Conservation (phyloP, 2,329 filamentous ascomycete species). For the Penicillium sp. region DNA sequence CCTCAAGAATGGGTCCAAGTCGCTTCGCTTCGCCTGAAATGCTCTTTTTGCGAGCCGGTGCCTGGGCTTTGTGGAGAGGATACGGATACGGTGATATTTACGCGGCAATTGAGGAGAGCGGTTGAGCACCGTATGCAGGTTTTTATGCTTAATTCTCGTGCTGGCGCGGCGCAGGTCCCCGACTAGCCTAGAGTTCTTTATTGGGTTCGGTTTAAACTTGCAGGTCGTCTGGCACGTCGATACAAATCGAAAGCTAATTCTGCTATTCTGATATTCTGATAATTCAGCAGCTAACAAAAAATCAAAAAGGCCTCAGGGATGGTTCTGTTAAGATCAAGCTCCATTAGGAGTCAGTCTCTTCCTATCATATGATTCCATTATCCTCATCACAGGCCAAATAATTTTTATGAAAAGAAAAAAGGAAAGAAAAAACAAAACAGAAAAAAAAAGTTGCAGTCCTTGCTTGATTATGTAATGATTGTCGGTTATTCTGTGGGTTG, state of each 20-base stretch:
- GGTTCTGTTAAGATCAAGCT: slow-evolving; percentile 43
- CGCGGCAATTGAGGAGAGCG: neutral
- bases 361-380: slow-evolving; percentile 47
- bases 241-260: neutral
- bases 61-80: neutral
- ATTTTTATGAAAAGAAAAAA: slow-evolving; percentile 19
- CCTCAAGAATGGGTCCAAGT: neutral
- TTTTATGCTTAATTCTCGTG: neutral
- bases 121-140: neutral
- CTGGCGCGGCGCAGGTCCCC: neutral
- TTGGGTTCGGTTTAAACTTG: neutral
- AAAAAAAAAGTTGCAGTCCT: slow-evolving; percentile 15
- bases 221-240: neutral
- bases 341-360: slow-evolving; percentile 49
- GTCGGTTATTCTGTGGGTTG: neutral
- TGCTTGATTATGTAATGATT: slow-evolving; percentile 16
- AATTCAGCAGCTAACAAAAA: neutral
- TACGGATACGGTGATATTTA: neutral
- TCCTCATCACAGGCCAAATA: slow-evolving; percentile 47
- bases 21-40: neutral
- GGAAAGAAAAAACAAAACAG: slow-evolving; percentile 13
- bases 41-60: neutral
- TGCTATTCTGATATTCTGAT: neutral
- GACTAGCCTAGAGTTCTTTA: neutral
- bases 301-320: slow-evolving; percentile 40